Conservation (phyloP, 1,284 basidiomycete species). For the Pseudozyma tsukubaensis region DNA sequence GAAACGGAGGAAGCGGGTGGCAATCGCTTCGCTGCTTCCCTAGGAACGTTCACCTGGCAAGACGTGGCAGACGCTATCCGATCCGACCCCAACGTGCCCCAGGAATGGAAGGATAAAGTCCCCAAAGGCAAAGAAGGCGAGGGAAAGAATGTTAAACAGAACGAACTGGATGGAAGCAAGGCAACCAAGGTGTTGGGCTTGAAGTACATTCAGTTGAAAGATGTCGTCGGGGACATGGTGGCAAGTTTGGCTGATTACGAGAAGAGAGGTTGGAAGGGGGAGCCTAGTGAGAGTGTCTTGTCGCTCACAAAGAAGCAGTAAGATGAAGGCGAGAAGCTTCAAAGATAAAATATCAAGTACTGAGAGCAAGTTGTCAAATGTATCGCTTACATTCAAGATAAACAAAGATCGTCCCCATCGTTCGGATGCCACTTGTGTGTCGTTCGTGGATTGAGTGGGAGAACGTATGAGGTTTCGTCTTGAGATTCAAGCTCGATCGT, state of each 20-base stretch:
- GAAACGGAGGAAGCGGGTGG: conserved; percentile 74
- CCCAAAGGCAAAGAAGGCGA: conserved; percentile 55
- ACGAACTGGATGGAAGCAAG: conserved; percentile 68
- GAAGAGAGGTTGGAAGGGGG: conserved; percentile 55
- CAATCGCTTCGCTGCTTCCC: conserved; percentile 72
- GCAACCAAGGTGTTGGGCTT: conserved; percentile 71
- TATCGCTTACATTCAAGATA: too few relatives aligned
- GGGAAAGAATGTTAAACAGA: conserved; percentile 50
- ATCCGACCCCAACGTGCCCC: conserved; percentile 43
- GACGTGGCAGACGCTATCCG: conserved; percentile 58
- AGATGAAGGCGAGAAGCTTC: too few relatives aligned
- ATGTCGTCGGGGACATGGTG: conserved; percentile 62
- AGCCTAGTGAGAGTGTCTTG: conserved; percentile 38
- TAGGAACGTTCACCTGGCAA: conserved; percentile 46
- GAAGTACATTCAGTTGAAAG: conserved; percentile 71
- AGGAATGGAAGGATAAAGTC: conserved; percentile 52
- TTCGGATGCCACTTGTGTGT: too few relatives aligned
- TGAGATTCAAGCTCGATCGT: too few relatives aligned
- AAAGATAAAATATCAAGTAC: too few relatives aligned
- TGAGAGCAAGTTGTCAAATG: too few relatives aligned
- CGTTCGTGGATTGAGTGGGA: too few relatives aligned
- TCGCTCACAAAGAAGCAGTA: conserved; percentile 32
- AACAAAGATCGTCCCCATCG: too few relatives aligned
- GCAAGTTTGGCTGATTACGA: conserved; percentile 54
- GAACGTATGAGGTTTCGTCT: too few relatives aligned